Base-by-base conservation (phyloP, 768 basidiomycete species). In the Pleurotus citrinopileatus region DNA sequence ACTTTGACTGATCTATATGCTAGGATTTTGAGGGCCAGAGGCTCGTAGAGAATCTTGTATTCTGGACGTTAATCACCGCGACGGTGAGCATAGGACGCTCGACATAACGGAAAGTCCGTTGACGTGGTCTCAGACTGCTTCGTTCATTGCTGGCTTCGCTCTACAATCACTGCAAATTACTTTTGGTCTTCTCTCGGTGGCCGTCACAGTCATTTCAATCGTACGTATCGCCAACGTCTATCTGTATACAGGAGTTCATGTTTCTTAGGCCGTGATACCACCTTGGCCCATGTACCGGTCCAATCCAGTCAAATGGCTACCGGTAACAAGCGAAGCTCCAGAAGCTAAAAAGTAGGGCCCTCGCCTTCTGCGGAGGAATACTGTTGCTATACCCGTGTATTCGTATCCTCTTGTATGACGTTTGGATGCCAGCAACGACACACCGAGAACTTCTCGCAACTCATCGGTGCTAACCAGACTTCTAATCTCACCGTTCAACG, bases 241-340 rank as follows among this genome's bases (percentile, higher is more conserved):
- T 15, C 36, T 12, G 22, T 19, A 19, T 34, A 19, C 26, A 23
- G 40, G 38, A 8, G 25, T 40, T 22, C 34, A 26, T 28, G 32
- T 7, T 29, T 43, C n/a, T 2, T 57, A 90, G 89, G 66, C 75
- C 43, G 72, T 83, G 10, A 56, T 91, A 3, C 89, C 89, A 0
- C 83, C 84, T 7, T 91, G 89, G 89, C 78, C 83, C 0, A 70
- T 79, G 67, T 87, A 74, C 69, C 86, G 83, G 58, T 66, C 65
- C 12, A 77, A 88, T 62, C 81, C 84, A 13, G 81, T 86, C 32
- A 71, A 76, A 57, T 87, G 85, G 86, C 67, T 86, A 15, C 73
- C 81, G 3, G 57, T 53, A 55, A 56, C 43, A 57, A 61, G 36
- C 57, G 61, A 26, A 7, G 7, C 38, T 7, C 17, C 38, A 12